These are phyloP conservation scores for Boletus hoseneyae DNA, from an alignment of 1,284 basidiomycete species.

Conservation along the genomic window DNA sequence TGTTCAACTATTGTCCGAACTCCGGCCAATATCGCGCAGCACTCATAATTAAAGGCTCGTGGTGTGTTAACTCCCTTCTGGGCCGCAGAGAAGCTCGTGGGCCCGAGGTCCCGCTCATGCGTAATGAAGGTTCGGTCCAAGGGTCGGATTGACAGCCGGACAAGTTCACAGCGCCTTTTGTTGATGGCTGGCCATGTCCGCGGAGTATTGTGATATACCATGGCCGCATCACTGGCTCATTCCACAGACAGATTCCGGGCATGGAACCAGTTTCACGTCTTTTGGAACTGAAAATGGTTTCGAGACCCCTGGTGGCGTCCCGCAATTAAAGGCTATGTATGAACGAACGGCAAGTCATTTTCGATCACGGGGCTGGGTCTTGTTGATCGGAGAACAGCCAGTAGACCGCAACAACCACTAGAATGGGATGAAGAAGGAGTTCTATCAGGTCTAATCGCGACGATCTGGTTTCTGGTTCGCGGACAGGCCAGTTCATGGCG, in stretches of 20 bases:
- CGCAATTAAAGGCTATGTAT: slow-evolving; percentile 4
- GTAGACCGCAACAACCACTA: slow-evolving; percentile 3
- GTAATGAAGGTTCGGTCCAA: slow-evolving; percentile 22
- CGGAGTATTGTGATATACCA: slow-evolving; percentile 15
- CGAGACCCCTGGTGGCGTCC: slow-evolving; percentile 5
- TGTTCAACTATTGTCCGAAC: slow-evolving; percentile 5
- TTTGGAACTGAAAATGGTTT: neutral
- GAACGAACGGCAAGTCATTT: neutral
- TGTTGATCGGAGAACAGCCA: slow-evolving; percentile 26
- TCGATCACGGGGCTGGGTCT: neutral
- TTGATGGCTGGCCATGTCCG: slow-evolving; percentile 21
- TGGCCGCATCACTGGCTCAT: slow-evolving; percentile 4
- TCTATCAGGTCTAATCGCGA: slow-evolving; percentile 28
- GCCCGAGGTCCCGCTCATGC: slow-evolving; percentile 11
- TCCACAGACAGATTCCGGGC: slow-evolving; percentile 12
- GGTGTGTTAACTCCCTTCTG: slow-evolving; percentile 2
- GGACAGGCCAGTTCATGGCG: slow-evolving; percentile 10
- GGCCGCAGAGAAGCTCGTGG: slow-evolving; percentile 14
- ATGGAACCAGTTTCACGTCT: slow-evolving; percentile 3
- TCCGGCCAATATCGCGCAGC: neutral
- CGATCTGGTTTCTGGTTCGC: slow-evolving; percentile 23
- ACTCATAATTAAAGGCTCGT: slow-evolving; percentile 6
- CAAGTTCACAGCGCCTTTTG: slow-evolving; percentile 17
- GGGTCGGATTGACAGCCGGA: slow-evolving; percentile 16
- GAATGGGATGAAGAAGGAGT: slow-evolving; percentile 10